Base-by-base conservation (phyloP, 805 yeast genomes). In the Starmerella bombicola region DNA sequence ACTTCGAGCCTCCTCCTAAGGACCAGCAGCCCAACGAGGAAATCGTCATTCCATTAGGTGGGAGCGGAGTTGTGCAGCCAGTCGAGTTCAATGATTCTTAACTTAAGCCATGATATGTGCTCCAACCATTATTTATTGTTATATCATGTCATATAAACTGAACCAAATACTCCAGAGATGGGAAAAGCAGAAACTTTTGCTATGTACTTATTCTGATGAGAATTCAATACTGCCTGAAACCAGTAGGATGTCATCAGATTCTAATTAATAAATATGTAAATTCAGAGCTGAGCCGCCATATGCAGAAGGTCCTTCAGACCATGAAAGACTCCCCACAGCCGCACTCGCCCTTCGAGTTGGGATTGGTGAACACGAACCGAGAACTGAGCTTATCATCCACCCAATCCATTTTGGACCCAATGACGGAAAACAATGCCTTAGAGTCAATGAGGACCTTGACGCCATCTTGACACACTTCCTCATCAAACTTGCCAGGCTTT, bases 351-450 rank as follows among this genome's bases (percentile, higher is more conserved):
- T 88, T 91, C 30, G 94, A 80, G 63, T 91, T 91, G 48, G 98
- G 98, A 61, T 91, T 91, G 58, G 72, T 79, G 69, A 91, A 91
- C 16, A 91, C 84, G 59, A 91, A 91, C 55, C 93, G 73, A 12
- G 91, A 77, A 24, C 85, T 73, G 48, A 91, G 67, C 60, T 84
- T 86, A 56, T 91, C 95, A 56, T 91, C 97, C 36, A 83, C 68
- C 95, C 95, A 91, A 62, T 91, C 98, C 98, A 91, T 91, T 62
- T 86, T 94, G 5, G 93, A 80, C 1, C 98, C 98, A 43, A 91
- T 93, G 33, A 91, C 86, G 51, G 93, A 79, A 61, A 91, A 86
- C 40, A 91, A 68, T 0, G 98, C 98, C 61, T 91, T 91, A 21
- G 97, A 88, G 59, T 91, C 98, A 34, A 91, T 83, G 41, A 86